Evolutionary conservation across 2,329 filamentous ascomycete genomes (phyloP).

Genomic region (Verticillium longisporum): DNA sequence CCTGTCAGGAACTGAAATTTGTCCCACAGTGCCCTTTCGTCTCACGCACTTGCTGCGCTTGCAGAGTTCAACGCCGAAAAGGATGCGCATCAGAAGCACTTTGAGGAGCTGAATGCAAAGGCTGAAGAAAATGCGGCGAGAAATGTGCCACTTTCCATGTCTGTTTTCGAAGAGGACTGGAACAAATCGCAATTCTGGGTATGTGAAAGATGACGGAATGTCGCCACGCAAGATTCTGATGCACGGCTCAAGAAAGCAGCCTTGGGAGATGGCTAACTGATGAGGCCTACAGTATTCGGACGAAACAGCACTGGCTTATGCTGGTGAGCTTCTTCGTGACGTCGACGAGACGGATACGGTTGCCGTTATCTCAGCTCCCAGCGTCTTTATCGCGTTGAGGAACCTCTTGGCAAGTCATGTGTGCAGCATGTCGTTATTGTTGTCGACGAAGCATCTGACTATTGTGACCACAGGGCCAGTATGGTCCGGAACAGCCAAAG

Average conservation of each 20-base stretch:
- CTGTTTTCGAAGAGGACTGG: slow-evolving; percentile 73
- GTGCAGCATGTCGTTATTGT: not conserved
- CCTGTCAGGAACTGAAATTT: not conserved
- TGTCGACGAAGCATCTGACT: not conserved
- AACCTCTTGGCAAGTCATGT: slow-evolving; percentile 52
- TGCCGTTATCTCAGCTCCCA: slow-evolving; percentile 67
- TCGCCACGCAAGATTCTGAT: not conserved
- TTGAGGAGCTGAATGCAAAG: slow-evolving; percentile 58
- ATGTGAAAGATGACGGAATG: slow-evolving; percentile 17
- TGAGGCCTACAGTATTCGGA: slow-evolving; percentile 54
- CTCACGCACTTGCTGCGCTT: slow-evolving; percentile 60
- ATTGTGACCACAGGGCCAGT: not conserved
- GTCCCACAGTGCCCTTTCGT: slow-evolving; percentile 52
- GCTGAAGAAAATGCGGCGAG: slow-evolving; percentile 40
- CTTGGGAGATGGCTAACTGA: not conserved
- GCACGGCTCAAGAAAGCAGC: not conserved
- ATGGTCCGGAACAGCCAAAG: slow-evolving; percentile 22
- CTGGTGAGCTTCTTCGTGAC: slow-evolving; percentile 57
- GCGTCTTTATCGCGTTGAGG: slow-evolving; percentile 69
- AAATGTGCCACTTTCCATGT: slow-evolving; percentile 41
- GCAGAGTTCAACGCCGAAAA: slow-evolving; percentile 69
- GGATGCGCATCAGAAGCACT: slow-evolving; percentile 57
- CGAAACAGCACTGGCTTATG: slow-evolving; percentile 58
- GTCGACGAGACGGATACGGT: slow-evolving; percentile 51
- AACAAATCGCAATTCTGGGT: slow-evolving; percentile 82